Conservation (phyloP, 176 grass and related monocot genomes). For the Musa troglodytarum region DNA sequence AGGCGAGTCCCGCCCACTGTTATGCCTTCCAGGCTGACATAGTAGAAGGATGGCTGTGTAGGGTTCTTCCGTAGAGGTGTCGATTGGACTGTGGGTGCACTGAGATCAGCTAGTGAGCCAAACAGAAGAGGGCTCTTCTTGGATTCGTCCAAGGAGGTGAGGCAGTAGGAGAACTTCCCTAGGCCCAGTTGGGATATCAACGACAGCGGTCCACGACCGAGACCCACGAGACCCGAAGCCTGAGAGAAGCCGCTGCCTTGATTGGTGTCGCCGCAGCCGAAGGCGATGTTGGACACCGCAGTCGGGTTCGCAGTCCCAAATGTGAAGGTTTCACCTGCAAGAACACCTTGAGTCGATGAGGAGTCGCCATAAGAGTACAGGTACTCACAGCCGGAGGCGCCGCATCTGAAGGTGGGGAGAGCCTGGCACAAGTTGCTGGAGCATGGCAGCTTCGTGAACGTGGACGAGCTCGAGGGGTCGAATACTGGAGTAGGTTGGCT, state of each 20-base stretch:
- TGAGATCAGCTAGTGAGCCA: slow-evolving; percentile 39
- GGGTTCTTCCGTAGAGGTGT: slow-evolving; percentile 44
- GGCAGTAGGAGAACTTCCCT: slow-evolving; percentile 64
- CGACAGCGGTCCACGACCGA: slow-evolving; percentile 42
- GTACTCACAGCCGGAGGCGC: slow-evolving; percentile 25
- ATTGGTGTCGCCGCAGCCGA: slow-evolving; percentile 71
- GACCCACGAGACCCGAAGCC: slow-evolving; percentile 70
- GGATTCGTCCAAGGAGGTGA: slow-evolving; percentile 57
- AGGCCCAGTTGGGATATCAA: slow-evolving; percentile 49
- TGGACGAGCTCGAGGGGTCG: slow-evolving; percentile 42
- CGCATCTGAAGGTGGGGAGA: slow-evolving; percentile 33
- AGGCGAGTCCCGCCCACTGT: slow-evolving; percentile 46
- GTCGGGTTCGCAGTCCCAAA: slow-evolving; percentile 29
- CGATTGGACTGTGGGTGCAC: slow-evolving; percentile 4
- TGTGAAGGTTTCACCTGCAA: slow-evolving; percentile 22
- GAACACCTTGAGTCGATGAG: slow-evolving; percentile 40
- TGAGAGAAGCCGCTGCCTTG: slow-evolving; percentile 41
- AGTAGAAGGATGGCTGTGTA: slow-evolving; percentile 49
- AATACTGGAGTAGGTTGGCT: slow-evolving; percentile 41
- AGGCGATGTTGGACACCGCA: slow-evolving; percentile 23
- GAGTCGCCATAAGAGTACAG: slow-evolving; percentile 58
- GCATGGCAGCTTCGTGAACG: slow-evolving; percentile 47
- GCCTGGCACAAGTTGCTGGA: slow-evolving; percentile 28
- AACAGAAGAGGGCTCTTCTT: slow-evolving; percentile 61
- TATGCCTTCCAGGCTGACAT: slow-evolving; percentile 40